Base-by-base conservation (phyloP, 176 grass and related monocot genomes). In the Oryza longistaminata region DNA sequence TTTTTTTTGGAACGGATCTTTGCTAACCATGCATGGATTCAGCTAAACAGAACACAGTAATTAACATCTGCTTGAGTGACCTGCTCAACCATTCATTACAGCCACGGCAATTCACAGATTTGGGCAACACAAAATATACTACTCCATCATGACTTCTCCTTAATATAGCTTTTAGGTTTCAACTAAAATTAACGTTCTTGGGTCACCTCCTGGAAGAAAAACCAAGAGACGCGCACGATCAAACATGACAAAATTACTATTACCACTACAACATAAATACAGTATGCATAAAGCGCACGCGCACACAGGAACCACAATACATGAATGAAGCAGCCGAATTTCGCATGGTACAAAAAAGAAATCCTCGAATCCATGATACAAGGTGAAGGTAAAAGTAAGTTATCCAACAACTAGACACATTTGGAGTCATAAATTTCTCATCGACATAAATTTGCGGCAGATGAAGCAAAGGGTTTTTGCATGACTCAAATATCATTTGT, bases 321-420 rank as follows among this genome's bases (percentile, higher is more conserved):
- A 17, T 34, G 52, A 26, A 82, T 15, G 79, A 82, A 45, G 35
- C 62, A 48, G 35, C 64, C 17, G 13, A 9, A 26, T 70, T 81
- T 62, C 12, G 9, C 48, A 76, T 64, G 72, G 71, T 17, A 45
- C 26, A 31, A 10, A 70, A 62, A 76, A 31, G 6, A 70, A 62
- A 76, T 70, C 27, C 71, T 60, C 62, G 13, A 9, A 29, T 75
- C 50, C 52, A 82, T 44, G 76, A 37, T 88, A 76, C 65, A 69
- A 29, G 3, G 9, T 5, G 25, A 9, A 13, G 39, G 14, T 7
- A 40, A 40, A 82, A 48, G 29, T 37, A 79, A 66, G 42, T 21
- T 22, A 11, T 14, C 58, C 9, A 15, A 15, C 9, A 15, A 15
- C 27, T 3, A 14, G 10, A 26, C 21, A 78, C 69, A 21, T 50